A percentile compares a stretch with the other conserved stretches of the same genome.
These are phyloP conservation scores for Aspergillus amoenus DNA, from an alignment of 2,329 filamentous ascomycete genomes.

Conservation along the genomic window DNA sequence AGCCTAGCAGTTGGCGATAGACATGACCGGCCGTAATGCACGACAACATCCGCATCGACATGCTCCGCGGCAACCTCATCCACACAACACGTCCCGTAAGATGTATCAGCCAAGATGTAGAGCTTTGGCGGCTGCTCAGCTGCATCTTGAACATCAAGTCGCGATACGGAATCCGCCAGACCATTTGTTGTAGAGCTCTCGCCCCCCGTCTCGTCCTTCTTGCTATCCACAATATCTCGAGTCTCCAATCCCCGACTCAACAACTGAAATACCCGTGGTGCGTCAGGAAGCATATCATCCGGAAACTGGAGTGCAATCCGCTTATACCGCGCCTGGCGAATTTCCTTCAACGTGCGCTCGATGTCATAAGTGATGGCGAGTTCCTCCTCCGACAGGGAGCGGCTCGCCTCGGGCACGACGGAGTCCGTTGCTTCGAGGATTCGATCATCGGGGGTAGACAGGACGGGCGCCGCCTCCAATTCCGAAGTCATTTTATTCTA, in stretches of 20 bases:
- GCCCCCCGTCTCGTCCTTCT: slow-evolving; percentile 14
- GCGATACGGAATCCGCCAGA: slow-evolving; percentile 27
- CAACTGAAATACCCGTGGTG: slow-evolving; percentile 72
- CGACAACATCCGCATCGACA: slow-evolving; percentile 81
- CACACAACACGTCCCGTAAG: slow-evolving; percentile 94
- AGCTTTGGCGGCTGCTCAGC: slow-evolving; percentile 47
- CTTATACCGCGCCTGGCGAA: slow-evolving; percentile 68
- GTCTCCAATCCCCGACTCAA: slow-evolving; percentile 55
- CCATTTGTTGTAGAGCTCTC: slow-evolving; percentile 3
- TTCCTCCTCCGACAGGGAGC: slow-evolving; percentile 62
- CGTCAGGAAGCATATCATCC: slow-evolving; percentile 86
- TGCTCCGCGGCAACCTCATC: slow-evolving; percentile 97
- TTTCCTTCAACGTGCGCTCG: slow-evolving; percentile 71
- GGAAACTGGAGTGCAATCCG: slow-evolving; percentile 93
- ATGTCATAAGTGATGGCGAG: slow-evolving; percentile 81
- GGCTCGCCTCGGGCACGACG: slow-evolving; percentile 34
- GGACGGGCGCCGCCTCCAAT: slow-evolving; percentile 53
- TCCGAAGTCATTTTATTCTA: slow-evolving; percentile 26
- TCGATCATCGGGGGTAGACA: slow-evolving; percentile 63
- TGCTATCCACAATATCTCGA: slow-evolving; percentile 19
- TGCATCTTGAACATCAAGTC: slow-evolving; percentile 25
- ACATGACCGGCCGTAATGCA: slow-evolving; percentile 92
- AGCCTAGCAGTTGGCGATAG: slow-evolving; percentile 84
- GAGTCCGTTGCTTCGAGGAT: slow-evolving; percentile 57
- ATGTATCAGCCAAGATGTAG: slow-evolving; percentile 90